Evolutionary conservation across 768 basidiomycete genomes (phyloP).

Genomic region (Tricholoma matsutake): DNA sequence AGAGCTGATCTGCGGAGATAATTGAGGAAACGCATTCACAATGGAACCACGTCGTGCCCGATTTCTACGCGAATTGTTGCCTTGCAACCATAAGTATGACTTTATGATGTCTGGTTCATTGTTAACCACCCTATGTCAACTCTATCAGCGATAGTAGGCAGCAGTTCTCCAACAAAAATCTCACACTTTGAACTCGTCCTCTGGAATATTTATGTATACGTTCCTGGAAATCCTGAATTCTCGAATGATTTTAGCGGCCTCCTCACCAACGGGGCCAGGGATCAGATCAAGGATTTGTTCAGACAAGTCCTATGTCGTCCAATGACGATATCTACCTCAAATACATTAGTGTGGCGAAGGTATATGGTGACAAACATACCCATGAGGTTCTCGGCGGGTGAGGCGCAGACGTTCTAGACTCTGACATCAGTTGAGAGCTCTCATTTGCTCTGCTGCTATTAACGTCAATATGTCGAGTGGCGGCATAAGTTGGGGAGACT

Average conservation of each 20-base stretch:
- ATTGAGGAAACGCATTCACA: neutral
- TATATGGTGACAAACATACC: neutral
- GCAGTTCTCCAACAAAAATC: neutral
- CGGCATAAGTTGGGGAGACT: neutral
- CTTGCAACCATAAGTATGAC: neutral
- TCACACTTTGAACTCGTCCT: neutral
- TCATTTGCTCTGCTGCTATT: neutral
- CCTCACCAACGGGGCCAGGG: too few species aligned
- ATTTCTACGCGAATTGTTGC: neutral
- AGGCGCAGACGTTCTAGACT: too few species aligned
- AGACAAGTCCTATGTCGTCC: neutral
- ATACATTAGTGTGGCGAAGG: neutral
- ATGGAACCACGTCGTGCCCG: neutral
- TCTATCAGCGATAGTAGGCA: neutral
- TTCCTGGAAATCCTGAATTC: too few species aligned
- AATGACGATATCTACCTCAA: neutral
- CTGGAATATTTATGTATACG: neutral
- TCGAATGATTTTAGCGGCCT: too few species aligned
- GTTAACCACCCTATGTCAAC: neutral
- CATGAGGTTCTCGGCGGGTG: too few species aligned
- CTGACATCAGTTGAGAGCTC: neutral
- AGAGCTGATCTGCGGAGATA: neutral
- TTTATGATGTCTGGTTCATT: neutral
- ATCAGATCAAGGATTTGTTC: neutral
- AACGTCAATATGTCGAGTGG: neutral